Evolutionary conservation across 768 basidiomycete genomes (phyloP), one percentile per base, ranked within the genome.

Genomic region (Pulveroboletus sp.): DNA sequence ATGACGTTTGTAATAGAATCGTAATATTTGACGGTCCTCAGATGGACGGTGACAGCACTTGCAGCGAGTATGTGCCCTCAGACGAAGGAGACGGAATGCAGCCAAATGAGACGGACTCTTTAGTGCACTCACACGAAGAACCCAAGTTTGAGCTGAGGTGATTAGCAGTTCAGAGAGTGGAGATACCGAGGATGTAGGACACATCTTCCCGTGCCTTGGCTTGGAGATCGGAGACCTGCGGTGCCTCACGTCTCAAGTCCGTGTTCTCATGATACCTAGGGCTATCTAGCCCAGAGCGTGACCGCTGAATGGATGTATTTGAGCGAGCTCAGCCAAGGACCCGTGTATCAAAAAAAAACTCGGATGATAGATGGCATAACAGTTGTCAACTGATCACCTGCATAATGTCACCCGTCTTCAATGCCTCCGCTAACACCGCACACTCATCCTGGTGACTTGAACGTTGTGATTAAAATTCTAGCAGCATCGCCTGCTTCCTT

Each of bases 1-100:
- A 5, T 91, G 86, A 67, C 60, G 71, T 27, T 38, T 21, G 30
- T 21, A 43, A 18, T n/a, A 30, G 17, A 27, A 14, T 28, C 21
- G 4, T 21, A 21, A 21, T 21, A 21, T 21, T 21, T 21, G 21
- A 21, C 21, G 21, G 21, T 21, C 21, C 11, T 17, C 28, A 6
- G 27, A 42, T 42, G 17, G 41, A 13, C 17, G 5, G 32, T 24
- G 43, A 24, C 31, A 5, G 18, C 24, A 33, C 31, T 13, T 13
- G 17, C 3, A 43, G 28, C 14, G 17, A n/a, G 21, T 21, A 4
- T 21, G 21, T 21, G 21, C 21, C 21, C 2, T 4, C 4, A 4
- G 21, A 21, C 21, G 21, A 21, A 2, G 21, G 2, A 21, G 21
- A 21, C 4, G 21, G 4, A 21, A 21, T 21, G 21, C 4, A 4